phyloP scores from a whole-genome alignment of 2,329 filamentous ascomycete species.

The Xenoacremonium recifei region DNA sequence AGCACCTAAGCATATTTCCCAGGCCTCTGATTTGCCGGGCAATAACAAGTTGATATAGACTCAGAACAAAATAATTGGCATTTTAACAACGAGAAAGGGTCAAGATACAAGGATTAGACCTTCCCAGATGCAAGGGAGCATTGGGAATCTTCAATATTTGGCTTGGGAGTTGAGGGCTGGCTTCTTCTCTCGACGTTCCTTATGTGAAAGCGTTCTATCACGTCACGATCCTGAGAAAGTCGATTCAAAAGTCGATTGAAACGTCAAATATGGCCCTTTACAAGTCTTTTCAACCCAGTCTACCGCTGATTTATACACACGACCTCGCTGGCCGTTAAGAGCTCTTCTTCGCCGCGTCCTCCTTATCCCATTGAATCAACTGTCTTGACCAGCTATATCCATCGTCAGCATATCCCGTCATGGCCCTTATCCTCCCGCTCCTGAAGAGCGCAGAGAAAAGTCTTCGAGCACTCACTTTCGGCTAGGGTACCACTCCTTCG shows the following conservation, averaged over 20 bases:
- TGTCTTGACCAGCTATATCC: conserved; percentile 43
- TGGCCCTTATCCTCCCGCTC: too few species aligned
- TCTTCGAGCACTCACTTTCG: conserved; percentile 70
- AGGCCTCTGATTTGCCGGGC: conserved; percentile 12
- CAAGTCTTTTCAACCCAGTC: conserved; percentile 3
- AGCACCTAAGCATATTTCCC: conserved; percentile 8
- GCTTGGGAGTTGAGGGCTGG: too few species aligned
- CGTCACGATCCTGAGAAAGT: too few species aligned
- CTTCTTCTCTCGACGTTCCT: too few species aligned
- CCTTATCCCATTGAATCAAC: conserved; percentile 43
- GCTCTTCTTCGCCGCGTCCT: conserved; percentile 36
- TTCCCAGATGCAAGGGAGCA: too few species aligned
- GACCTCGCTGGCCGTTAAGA: conserved; percentile 15
- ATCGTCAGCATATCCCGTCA: conserved; percentile 25
- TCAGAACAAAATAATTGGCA: too few species aligned
- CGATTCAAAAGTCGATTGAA: too few species aligned
- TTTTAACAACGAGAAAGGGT: too few species aligned
- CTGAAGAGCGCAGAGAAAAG: neutral
- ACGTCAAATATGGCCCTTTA: too few species aligned
- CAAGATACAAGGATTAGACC: too few species aligned
- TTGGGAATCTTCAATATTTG: too few species aligned
- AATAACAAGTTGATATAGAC: neutral
- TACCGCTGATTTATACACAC: conserved; percentile 24
- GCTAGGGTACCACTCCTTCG: conserved; percentile 77
- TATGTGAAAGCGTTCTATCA: too few species aligned